phyloP scores from a whole-genome alignment of 805 yeast genomes.

The Kodamaea nitidulidarum region DNA sequence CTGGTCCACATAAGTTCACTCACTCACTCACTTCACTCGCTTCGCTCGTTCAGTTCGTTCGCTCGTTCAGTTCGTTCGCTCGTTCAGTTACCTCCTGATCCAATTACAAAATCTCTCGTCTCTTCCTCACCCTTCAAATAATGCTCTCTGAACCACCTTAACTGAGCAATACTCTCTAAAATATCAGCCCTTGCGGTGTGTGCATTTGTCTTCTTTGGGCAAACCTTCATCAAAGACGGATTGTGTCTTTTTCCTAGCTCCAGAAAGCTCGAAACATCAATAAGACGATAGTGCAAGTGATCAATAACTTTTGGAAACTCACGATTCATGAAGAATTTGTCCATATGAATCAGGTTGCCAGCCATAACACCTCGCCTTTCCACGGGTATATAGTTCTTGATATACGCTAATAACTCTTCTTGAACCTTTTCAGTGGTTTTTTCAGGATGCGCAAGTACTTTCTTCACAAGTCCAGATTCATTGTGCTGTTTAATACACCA shows the following conservation, averaged over 20 bases:
- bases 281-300: constrained; percentile 64
- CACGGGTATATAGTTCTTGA: constrained; percentile 50
- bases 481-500: constrained; percentile 90
- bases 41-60: too few relatives aligned
- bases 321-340: constrained; percentile 72
- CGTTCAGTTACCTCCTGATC: too few relatives aligned
- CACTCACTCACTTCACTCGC: too few relatives aligned
- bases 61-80: too few relatives aligned
- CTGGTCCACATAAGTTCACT: too few relatives aligned
- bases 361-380: constrained; percentile 67
- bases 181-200: constrained; percentile 93
- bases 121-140: constrained; percentile 40
- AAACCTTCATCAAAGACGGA: constrained; percentile 49
- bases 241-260: constrained; percentile 81
- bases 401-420: constrained; percentile 56
- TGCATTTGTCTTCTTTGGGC: constrained; percentile 60
- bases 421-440: constrained; percentile 62
- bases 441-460: constrained; percentile 51
- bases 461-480: constrained; percentile 66
- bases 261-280: constrained; percentile 85
- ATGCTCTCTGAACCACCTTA: constrained; percentile 69
- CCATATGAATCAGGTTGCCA: constrained; percentile 93
- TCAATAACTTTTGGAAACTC: constrained; percentile 78
- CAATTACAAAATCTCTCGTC: neutral
- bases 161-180: constrained; percentile 79